A percentile compares a stretch with the other conserved stretches of the same genome.
phyloP scores from a whole-genome alignment of 2,329 filamentous ascomycete genomes.

The Venturiaceae sp. region DNA sequence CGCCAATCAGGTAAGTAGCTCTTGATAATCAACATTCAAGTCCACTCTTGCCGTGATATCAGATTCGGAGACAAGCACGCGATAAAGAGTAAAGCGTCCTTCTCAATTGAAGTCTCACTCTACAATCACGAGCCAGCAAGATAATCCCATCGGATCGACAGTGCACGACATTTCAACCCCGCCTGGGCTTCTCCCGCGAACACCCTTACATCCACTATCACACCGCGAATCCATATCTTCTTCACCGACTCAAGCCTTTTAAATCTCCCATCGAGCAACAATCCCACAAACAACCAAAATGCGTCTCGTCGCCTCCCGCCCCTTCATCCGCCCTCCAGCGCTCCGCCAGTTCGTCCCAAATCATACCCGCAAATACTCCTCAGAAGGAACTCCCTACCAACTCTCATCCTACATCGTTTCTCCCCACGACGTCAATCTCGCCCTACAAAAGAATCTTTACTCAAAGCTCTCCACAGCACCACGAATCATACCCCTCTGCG shows the following conservation, averaged over 20 bases:
- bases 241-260: background rate
- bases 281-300: background rate
- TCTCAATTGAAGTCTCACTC: too few species aligned
- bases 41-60: background rate
- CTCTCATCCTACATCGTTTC: constrained; percentile 81
- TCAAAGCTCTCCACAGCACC: constrained; percentile 73
- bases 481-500: constrained; percentile 80
- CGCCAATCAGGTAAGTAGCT: background rate
- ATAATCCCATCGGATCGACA: background rate
- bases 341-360: background rate
- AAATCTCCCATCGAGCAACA: background rate
- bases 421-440: constrained; percentile 70
- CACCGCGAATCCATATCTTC: background rate
- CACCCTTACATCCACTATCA: background rate
- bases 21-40: background rate
- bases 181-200: background rate
- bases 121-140: background rate
- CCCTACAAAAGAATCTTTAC: constrained; percentile 71
- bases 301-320: background rate
- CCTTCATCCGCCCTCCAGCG: constrained; percentile 6
- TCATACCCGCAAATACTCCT: background rate
- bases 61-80: background rate
- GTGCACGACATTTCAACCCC: background rate
- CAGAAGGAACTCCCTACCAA: constrained; percentile 16
- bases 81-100: too few species aligned